Conservation (phyloP, 805 yeast species). For the Lachancea thermotolerans region DNA sequence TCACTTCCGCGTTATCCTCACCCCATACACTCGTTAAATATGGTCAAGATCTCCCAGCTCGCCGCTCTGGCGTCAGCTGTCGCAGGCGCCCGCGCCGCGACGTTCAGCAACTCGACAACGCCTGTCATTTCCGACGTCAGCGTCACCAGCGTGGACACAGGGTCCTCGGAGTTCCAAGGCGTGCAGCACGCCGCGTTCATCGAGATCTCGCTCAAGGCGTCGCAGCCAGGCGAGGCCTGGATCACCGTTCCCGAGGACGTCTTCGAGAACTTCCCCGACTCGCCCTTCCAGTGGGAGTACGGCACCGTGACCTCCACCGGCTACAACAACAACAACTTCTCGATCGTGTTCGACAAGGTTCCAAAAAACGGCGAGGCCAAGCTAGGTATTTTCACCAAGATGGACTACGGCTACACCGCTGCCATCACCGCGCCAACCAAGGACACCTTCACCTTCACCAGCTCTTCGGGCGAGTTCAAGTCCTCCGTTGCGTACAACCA, state of each 20-base stretch:
- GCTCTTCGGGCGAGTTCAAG: neutral
- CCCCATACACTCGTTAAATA: conserved; percentile 1
- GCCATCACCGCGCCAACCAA: neutral
- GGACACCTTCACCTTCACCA: neutral
- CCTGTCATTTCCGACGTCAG: neutral
- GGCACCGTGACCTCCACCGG: conserved; percentile 1
- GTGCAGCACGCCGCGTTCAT: neutral
- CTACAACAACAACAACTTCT: neutral
- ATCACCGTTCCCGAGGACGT: conserved; percentile 6
- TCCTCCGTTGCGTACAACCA: neutral
- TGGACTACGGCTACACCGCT: neutral
- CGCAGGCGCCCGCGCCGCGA: neutral
- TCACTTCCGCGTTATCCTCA: neutral
- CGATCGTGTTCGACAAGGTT: neutral
- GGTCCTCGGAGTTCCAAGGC: neutral
- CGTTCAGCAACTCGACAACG: conserved; percentile 1
- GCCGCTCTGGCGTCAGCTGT: neutral
- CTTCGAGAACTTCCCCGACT: neutral
- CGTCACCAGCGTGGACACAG: neutral
- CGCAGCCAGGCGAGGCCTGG: conserved; percentile 9
- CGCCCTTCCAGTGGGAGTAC: conserved; percentile 3
- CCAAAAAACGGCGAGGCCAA: neutral
- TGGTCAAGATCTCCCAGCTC: neutral
- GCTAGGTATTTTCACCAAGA: neutral
- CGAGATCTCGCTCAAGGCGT: conserved; percentile 6